These are phyloP conservation scores for Plasmodium billcollinsi DNA, from an alignment of 169 alveolate species.

Conservation along the genomic window DNA sequence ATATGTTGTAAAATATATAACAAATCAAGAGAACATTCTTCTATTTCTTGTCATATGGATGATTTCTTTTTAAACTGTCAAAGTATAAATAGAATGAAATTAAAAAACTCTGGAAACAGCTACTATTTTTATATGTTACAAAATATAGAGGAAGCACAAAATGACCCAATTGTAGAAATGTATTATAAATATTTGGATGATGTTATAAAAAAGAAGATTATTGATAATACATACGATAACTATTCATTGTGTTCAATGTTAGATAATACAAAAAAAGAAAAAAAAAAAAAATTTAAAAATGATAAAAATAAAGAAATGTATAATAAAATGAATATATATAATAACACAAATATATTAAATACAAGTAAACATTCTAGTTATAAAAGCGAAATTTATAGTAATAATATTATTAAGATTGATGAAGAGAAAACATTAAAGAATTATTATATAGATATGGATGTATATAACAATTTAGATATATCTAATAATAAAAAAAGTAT, in stretches of 20 bases:
- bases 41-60: conserved; percentile 20
- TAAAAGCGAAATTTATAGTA: too few relatives aligned
- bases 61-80: conserved; percentile 31
- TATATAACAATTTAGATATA: too few relatives aligned
- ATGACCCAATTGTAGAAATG: conserved; percentile 33
- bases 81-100: conserved; percentile 28
- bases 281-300: not conserved
- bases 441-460: too few relatives aligned
- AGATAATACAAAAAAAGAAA: not conserved
- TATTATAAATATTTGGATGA: conserved; percentile 15
- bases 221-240: too few relatives aligned
- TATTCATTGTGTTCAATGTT: not conserved
- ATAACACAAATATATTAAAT: too few relatives aligned
- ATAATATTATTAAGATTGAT: too few relatives aligned
- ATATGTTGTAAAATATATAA: not conserved
- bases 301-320: too few relatives aligned
- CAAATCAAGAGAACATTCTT: conserved; percentile 29
- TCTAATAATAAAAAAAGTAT: too few relatives aligned
- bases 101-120: conserved; percentile 31
- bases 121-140: conserved; percentile 44
- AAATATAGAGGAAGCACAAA: conserved; percentile 26
- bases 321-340: too few relatives aligned
- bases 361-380: too few relatives aligned
- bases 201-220: not conserved
- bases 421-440: too few relatives aligned